Evolutionary conservation across 2,329 filamentous ascomycete genomes (phyloP), one percentile per base, ranked within the genome.

Genomic region (Aspergillus sojae): DNA sequence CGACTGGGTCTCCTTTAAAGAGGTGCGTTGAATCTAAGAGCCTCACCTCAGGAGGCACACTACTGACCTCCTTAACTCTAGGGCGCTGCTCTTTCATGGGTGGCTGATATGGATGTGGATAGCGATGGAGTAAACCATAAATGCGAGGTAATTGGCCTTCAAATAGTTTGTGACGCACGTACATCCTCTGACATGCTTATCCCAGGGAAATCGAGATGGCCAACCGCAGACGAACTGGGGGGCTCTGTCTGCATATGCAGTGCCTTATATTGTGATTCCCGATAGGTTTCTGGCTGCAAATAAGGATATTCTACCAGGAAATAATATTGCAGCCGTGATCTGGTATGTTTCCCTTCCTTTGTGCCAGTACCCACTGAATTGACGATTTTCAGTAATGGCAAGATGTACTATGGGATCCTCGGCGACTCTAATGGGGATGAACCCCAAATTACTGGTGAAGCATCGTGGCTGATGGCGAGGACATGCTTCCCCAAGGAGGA

Each of bases 381-480:
- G 28, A 3, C 12, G 50, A 39, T 7, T 11, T 6, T 2, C 34
- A 76, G 74, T 41, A 60, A 73, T 19, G 70, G 71, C 10, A 73
- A 75, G 6, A 76, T 76, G 71, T 75, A 73, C 61, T 76, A 75
- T 48, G 74, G 74, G 1, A 74, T 76, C 32, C 70, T 71, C n/a
- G 74, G 74, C 3, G 74, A 76, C 53, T 66, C 73, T 7, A 68
- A 76, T 58, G 71, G 71, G 4, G 69, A 75, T 48, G 46, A 34
- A 6, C 74, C 74, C 5, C 53, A 75, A 46, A 70, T 74, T 19
- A 75, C 72, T 11, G 74, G 74, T 5, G 74, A 76, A 54, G 74
- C 73, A 9, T 76, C 74, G 2, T 76, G 74, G 74, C 48, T 76
- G n/a, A 72, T 76, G 71, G 74, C 74, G 5, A 72, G 71, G 2